Percentiles rank a stretch among this genome's conserved stretches.
phyloP scores from a whole-genome alignment of 1,284 basidiomycete genomes.

The Fomitiporia mediterranea region DNA sequence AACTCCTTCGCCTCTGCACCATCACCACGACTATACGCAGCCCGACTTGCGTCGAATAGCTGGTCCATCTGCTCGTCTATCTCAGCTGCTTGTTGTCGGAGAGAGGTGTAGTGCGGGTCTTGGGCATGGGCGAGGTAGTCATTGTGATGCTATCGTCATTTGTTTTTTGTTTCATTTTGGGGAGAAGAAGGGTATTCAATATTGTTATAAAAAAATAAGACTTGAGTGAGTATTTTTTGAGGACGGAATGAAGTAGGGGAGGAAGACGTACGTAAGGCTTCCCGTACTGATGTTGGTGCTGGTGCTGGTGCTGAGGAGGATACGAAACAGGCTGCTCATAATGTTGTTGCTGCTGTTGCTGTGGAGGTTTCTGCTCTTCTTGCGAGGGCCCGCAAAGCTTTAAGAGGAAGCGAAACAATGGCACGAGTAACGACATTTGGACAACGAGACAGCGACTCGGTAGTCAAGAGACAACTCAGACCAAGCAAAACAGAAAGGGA shows the following conservation, averaged over 20 bases:
- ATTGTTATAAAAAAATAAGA: too few species aligned
- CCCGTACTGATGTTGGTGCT: constrained; percentile 19
- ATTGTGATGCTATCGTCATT: constrained; percentile 38
- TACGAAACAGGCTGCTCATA: constrained; percentile 18
- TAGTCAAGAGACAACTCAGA: not conserved
- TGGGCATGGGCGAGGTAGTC: constrained; percentile 63
- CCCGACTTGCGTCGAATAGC: constrained; percentile 61
- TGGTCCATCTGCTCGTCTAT: constrained; percentile 73
- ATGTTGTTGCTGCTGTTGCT: constrained; percentile 24
- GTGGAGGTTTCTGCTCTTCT: constrained; percentile 19
- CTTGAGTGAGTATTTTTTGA: not conserved
- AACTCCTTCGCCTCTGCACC: constrained; percentile 81
- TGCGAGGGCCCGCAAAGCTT: constrained; percentile 23
- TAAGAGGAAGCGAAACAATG: constrained; percentile 21
- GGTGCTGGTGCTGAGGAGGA: constrained; percentile 17
- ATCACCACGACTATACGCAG: constrained; percentile 68
- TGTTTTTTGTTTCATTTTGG: not conserved
- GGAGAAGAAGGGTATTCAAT: not conserved
- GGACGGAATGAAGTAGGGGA: not conserved
- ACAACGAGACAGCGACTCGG: not conserved
- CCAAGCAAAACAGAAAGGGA: too few species aligned
- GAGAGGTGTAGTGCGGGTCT: constrained; percentile 60
- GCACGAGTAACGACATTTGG: constrained; percentile 9
- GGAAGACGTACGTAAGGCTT: constrained; percentile 11
- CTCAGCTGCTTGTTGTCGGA: constrained; percentile 69